Evolutionary conservation across 805 yeast species (phyloP), one percentile per base, ranked within the genome.

Genomic region (Phaffomyces antillensis): DNA sequence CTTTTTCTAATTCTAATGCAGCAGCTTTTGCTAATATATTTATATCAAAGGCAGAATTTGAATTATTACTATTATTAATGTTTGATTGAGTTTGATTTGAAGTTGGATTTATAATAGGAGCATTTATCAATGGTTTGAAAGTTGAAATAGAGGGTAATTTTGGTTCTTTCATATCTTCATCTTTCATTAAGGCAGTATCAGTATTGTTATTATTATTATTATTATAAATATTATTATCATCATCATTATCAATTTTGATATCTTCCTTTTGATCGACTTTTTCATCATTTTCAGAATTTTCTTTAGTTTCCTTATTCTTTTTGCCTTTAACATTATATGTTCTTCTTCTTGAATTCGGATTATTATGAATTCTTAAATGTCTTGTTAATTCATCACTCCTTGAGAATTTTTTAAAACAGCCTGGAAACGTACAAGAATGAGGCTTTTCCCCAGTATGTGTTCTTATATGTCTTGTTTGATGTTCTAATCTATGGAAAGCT

Each of bases 361-460:
- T 83, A 23, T 81, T 77, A 60, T 84, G 90, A 46, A 83, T 83
- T 48, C 89, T 69, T 40, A 76, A 68, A 60, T 83, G 91, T 58
- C 91, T 72, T 13, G 88, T 83, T 42, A 83, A 66, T 58, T 83
- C 91, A 61, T 83, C 91, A 28, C 83, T 76, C 45, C 91, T 66
- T 39, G 83, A 75, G 56, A 83, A 83, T 48, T 74, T 70, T 64
- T 83, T 83, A 45, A 71, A 67, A 60, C 91, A 83, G 0, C 85
- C 85, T 0, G 84, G 83, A 52, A 72, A 83, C 25, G 79, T 73
- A 63, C 90, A 83, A n/a, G 73, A 75, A 61, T 83, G 89, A 4
- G 91, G 91, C 59, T 81, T 83, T 56, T 84, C 90, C 24, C 91
- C 91, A 0, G 91, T 83, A 56, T 83, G 91, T 12, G 89, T 83